phyloP scores from a whole-genome alignment of 768 basidiomycete genomes.

The Leccinum variicolor region DNA sequence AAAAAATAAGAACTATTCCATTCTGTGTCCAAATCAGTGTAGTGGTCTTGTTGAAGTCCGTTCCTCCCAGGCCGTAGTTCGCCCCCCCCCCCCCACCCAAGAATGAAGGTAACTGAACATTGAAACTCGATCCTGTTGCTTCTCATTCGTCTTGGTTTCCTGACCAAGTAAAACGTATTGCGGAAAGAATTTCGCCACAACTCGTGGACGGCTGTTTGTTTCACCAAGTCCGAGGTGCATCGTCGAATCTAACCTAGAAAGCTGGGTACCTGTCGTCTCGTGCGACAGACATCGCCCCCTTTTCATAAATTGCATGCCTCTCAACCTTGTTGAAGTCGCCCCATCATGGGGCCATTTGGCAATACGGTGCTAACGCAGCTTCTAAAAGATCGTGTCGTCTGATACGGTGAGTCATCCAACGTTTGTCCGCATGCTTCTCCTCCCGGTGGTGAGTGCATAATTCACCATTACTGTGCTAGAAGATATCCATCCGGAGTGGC shows the following conservation, averaged over 20 bases:
- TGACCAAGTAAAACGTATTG: neutral
- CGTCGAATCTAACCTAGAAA: neutral
- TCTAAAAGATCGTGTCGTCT: neutral
- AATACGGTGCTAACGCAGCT: constrained; percentile 1
- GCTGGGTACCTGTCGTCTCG: neutral
- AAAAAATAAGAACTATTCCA: neutral
- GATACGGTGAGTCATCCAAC: neutral
- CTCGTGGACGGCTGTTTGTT: neutral
- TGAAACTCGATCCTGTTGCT: neutral
- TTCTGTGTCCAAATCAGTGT: neutral
- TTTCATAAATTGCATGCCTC: neutral
- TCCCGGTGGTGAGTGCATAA: neutral
- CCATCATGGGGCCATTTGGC: constrained; percentile 9
- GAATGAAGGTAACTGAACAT: neutral
- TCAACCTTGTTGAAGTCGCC: constrained; percentile 3
- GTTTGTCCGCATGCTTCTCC: neutral
- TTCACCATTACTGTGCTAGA: neutral
- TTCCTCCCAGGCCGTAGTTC: neutral
- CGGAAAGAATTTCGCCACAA: neutral
- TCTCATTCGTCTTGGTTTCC: neutral
- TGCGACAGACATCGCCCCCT: neutral
- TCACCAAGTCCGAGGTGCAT: neutral
- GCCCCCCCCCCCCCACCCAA: too few relatives aligned
- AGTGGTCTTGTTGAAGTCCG: neutral
- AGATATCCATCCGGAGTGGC: neutral